Evolutionary conservation across 768 basidiomycete species (phyloP).

Genomic region (Mycena polygramma): DNA sequence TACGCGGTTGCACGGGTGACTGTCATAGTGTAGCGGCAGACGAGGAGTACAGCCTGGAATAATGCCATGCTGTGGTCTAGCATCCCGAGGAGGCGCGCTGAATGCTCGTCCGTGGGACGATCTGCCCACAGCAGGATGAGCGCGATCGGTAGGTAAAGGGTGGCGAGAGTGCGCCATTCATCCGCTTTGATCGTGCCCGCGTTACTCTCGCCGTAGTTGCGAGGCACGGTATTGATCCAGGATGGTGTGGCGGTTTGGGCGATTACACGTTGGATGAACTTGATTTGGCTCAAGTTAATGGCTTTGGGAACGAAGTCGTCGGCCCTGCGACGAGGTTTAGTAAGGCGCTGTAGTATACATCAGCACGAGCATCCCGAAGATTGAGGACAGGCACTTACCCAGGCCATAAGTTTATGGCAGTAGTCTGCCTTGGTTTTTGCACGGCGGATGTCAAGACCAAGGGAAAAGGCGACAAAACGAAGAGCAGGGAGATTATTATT

Average conservation of each 20-base stretch:
- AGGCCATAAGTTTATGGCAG: slow-evolving; percentile 29
- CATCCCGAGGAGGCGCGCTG: slow-evolving; percentile 27
- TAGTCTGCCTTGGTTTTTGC: slow-evolving; percentile 25
- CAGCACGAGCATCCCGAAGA: slow-evolving; percentile 11
- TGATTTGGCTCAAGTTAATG: slow-evolving; percentile 29
- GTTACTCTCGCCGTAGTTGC: slow-evolving; percentile 38
- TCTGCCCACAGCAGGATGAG: slow-evolving; percentile 43
- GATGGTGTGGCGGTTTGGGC: slow-evolving; percentile 30
- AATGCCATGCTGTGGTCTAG: slow-evolving; percentile 48
- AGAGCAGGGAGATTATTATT: slow-evolving; percentile 19
- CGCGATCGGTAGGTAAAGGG: slow-evolving; percentile 43
- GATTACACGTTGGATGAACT: slow-evolving; percentile 34
- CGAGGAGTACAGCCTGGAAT: slow-evolving; percentile 43
- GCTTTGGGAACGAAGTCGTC: slow-evolving; percentile 18
- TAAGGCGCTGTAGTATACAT: slow-evolving; percentile 26
- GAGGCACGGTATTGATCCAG: slow-evolving; percentile 38
- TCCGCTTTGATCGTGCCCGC: slow-evolving; percentile 48
- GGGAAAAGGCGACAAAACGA: slow-evolving; percentile 27
- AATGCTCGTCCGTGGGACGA: slow-evolving; percentile 17
- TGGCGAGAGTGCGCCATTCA: slow-evolving; percentile 43
- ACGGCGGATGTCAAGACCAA: slow-evolving; percentile 16
- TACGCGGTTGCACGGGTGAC: slow-evolving; percentile 31
- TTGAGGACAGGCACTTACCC: slow-evolving; percentile 28
- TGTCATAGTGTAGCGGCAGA: slow-evolving; percentile 40
- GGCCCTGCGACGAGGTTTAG: slow-evolving; percentile 5